Base-by-base conservation (phyloP, 306 rosid species). In the Vigna mungo region DNA sequence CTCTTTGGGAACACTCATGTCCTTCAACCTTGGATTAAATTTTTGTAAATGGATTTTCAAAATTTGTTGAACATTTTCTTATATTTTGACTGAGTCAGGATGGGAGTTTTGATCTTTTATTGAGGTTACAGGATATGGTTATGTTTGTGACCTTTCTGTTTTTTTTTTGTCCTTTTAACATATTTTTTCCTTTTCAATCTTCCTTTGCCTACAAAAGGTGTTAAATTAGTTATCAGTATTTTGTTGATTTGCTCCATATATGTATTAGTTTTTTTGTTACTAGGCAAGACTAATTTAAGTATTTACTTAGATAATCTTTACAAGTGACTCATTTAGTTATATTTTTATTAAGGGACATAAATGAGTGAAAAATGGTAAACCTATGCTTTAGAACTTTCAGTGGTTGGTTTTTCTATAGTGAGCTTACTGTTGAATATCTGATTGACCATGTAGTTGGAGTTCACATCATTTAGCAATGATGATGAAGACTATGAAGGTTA, bases 401-500 rank as follows among this genome's bases (percentile, higher is more conserved):
- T 47, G 62, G 60, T 25, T 20, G 6, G 52, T 71, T 75, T 41
- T 78, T 43, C 71, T 72, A 66, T 80, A 17, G 34, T 67, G 37
- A 76, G 16, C 75, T n/a, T 67, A 48, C 71, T 80, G 61, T 65
- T 82, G 20, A 69, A 75, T 56, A 46, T 56, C 75, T 71, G 9
- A 62, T 13, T 82, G 77, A 53, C 52, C 67, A 27, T 89, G 92
- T 92, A 95, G 99, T 81, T 95, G 82, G 87, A 77, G 77, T 90
- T 95, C 80, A 88, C 93, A 64, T 95, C 99, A 74, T 95, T 89
- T 79, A 78, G 83, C 78, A 72, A 51, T 8, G 96, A 84, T 48
- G 99, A 95, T 79, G 99, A 89, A 74, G 99, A 95, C 82, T 95
- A 87, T 63, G 80, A 86, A 82, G 99, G 99, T 56, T 95, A 84